phyloP scores from a whole-genome alignment of 1,284 basidiomycete genomes.

The Sphaerobolus stellatus region DNA sequence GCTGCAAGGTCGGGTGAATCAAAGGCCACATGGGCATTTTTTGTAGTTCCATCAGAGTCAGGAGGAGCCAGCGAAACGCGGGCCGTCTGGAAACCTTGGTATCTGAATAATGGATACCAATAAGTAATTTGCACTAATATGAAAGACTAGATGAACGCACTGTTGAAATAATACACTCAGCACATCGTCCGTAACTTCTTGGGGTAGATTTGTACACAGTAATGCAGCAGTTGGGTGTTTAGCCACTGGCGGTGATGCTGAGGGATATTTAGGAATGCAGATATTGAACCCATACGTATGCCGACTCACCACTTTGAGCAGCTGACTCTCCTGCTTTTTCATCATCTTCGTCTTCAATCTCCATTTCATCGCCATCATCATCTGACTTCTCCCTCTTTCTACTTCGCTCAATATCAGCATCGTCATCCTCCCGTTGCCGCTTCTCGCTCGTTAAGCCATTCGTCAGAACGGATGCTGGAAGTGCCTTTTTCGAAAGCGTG shows the following conservation, averaged over 20 bases:
- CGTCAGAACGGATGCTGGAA: slow-evolving; percentile 17
- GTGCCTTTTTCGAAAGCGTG: slow-evolving; percentile 37
- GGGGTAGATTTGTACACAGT: slow-evolving; percentile 75
- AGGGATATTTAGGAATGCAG: no score
- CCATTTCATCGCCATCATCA: slow-evolving; percentile 73
- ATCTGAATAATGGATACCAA: slow-evolving; percentile 41
- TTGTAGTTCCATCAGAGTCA: slow-evolving; percentile 58
- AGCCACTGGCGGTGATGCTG: slow-evolving; percentile 47
- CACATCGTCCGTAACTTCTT: slow-evolving; percentile 78
- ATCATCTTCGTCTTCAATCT: slow-evolving; percentile 75
- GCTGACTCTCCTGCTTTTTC: slow-evolving; percentile 31
- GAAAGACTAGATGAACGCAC: slow-evolving; percentile 57
- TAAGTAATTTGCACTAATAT: slow-evolving; percentile 6
- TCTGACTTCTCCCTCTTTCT: slow-evolving; percentile 70
- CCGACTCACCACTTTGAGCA: slow-evolving; percentile 21
- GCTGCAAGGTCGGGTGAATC: slow-evolving; percentile 71
- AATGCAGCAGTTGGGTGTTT: slow-evolving; percentile 64
- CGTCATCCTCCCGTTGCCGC: slow-evolving; percentile 51
- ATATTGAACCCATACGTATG: slow-evolving; percentile 14
- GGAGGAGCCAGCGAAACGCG: slow-evolving; percentile 67
- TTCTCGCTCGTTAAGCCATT: slow-evolving; percentile 64
- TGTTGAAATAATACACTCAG: slow-evolving; percentile 85
- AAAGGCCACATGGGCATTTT: slow-evolving; percentile 76
- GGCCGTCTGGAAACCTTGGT: slow-evolving; percentile 73
- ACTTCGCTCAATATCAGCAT: slow-evolving; percentile 51